Conservation (phyloP, 1,139 yeast species). For the Debaryomyces sp. region DNA sequence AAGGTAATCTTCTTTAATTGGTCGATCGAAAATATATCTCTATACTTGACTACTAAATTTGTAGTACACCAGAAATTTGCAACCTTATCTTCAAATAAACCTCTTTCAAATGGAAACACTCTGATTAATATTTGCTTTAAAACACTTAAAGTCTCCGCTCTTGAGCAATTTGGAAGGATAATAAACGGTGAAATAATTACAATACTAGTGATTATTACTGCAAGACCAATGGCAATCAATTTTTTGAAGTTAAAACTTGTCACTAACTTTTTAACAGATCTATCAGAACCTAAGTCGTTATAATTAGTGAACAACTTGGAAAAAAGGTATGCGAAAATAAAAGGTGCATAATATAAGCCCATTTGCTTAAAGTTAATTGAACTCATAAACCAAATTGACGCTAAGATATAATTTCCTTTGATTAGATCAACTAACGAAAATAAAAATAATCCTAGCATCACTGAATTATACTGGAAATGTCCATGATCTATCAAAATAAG, state of each 20-base stretch:
- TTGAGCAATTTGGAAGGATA: slow-evolving; percentile 24
- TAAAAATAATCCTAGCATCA: slow-evolving; percentile 87
- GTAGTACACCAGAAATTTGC: slow-evolving; percentile 97
- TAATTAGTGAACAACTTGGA: slow-evolving; percentile 39
- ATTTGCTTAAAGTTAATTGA: slow-evolving; percentile 90
- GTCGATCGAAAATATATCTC: slow-evolving; percentile 51
- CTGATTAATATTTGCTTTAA: slow-evolving; percentile 53
- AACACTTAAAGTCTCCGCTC: slow-evolving; percentile 19
- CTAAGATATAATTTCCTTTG: slow-evolving; percentile 62
- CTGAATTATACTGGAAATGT: slow-evolving; percentile 92
- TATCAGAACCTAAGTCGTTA: slow-evolving; percentile 17
- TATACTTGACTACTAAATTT: slow-evolving; percentile 75
- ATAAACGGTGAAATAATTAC: slow-evolving; percentile 66
- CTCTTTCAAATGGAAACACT: slow-evolving; percentile 90
- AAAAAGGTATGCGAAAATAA: slow-evolving; percentile 75
- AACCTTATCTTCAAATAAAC: slow-evolving; percentile 97
- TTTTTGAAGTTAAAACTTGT: slow-evolving; percentile 41
- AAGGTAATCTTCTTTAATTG: slow-evolving; percentile 69
- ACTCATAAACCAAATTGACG: slow-evolving; percentile 78
- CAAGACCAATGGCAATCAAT: slow-evolving; percentile 59
- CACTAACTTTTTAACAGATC: slow-evolving; percentile 6
- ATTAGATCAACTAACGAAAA: slow-evolving; percentile 67
- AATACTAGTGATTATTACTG: slow-evolving; percentile 60
- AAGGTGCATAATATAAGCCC: slow-evolving; percentile 93
- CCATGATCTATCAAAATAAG: slow-evolving; percentile 91